Base-by-base conservation (phyloP, 805 yeast species). In the Candida endomychidarum region DNA sequence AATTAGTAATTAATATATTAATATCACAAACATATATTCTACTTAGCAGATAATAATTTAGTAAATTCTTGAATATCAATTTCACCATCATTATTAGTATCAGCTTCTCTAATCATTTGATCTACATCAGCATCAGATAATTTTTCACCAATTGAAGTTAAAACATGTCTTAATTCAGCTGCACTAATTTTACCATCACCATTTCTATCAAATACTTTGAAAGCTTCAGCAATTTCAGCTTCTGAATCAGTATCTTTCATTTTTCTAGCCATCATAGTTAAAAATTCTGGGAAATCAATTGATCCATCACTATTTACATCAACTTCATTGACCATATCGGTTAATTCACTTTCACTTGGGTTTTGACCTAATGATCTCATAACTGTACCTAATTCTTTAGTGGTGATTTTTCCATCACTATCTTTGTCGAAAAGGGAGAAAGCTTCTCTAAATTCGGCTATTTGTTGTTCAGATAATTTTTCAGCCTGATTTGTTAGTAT, bases 311-410 rank as follows among this genome's bases (percentile, higher is more conserved):
- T 91, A 70, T 93, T 93, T 47, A 84, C 83, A 64, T 93, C 99
- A 39, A 93, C 95, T 68, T 93, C 99, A 63, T 91, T 91, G 74
- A 93, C 87, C 84, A 93, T 81, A 62, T 93, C 99, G 41, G 93
- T 86, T 56, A 93, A 83, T 66, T 93, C 99, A 50, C 89, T 81
- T 65, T 93, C 98, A 37, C 95, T 82, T 25, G 99, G 99, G 57
- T 91, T 91, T 66, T 89, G 93, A 38, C 99, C 99, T 58, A 93
- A 75, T n/a, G 97, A 87, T 70, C 99, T 84, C 99, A 93, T 93
- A 38, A 93, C 99, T 3, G 96, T 89, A 50, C 98, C 97, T 52
- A 93, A 76, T 69, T 93, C 99, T 58, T 86, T 79, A 53, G 96
- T 86, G 43, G 96, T 88, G 72, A 93, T 93, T 60, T 88, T 87